Evolutionary conservation across 1,284 basidiomycete genomes (phyloP).

Genomic region (Cryptococcus hybrid): DNA sequence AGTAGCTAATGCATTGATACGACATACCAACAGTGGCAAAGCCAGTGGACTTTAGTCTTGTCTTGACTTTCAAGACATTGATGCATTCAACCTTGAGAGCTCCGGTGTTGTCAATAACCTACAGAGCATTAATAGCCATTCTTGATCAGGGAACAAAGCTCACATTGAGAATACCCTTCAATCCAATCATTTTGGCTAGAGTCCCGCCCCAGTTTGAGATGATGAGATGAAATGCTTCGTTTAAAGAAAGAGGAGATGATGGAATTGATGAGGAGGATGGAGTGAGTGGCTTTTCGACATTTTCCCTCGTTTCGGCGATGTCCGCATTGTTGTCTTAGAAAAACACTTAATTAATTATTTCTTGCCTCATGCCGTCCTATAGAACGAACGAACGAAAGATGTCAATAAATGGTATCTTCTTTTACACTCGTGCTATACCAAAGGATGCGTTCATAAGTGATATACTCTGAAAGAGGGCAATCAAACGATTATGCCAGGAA

Average conservation of each 20-base stretch:
- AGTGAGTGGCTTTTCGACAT: neutral
- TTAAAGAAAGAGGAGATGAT: neutral
- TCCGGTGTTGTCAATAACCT: conserved; percentile 99
- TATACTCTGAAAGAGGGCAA: too few species aligned
- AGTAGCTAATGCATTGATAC: neutral
- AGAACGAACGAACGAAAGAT: too few species aligned
- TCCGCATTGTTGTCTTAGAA: neutral
- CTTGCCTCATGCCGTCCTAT: too few species aligned
- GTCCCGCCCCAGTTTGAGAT: neutral
- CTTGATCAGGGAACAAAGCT: conserved; percentile 26
- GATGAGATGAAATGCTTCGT: neutral
- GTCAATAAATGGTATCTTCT: too few species aligned
- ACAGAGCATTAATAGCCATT: conserved; percentile 2
- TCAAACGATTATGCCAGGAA: neutral
- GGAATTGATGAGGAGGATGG: neutral
- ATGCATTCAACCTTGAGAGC: conserved; percentile 94
- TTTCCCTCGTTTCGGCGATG: neutral
- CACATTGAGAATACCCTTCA: conserved; percentile 85
- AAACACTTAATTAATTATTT: too few species aligned
- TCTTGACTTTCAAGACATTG: conserved; percentile 94
- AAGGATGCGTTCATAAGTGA: too few species aligned
- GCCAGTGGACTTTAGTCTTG: conserved; percentile 57
- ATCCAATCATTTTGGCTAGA: conserved; percentile 72
- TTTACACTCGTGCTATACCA: too few species aligned
- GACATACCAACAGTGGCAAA: conserved; percentile 61